Evolutionary conservation across 306 rosid genomes (phyloP).

Genomic region (Vicia faba): DNA sequence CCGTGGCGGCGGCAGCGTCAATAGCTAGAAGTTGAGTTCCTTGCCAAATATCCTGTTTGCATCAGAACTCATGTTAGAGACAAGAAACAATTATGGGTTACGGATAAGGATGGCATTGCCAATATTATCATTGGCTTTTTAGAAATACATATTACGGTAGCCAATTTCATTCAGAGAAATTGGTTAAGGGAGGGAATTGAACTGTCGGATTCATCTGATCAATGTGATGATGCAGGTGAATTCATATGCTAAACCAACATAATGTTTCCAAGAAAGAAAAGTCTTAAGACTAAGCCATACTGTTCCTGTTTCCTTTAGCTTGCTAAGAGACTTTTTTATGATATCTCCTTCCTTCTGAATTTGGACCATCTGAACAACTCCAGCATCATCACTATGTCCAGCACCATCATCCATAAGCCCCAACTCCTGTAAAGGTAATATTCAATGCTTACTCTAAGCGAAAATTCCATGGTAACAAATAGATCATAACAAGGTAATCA

Average conservation of each 20-base stretch:
- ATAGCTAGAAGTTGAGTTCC: slow-evolving; percentile 94
- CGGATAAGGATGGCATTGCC: neutral
- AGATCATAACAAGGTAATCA: neutral
- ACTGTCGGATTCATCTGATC: slow-evolving; percentile 20
- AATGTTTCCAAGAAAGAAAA: slow-evolving; percentile 33
- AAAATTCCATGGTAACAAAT: neutral
- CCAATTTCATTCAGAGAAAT: neutral
- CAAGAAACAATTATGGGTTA: slow-evolving; percentile 2
- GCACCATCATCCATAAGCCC: slow-evolving; percentile 53
- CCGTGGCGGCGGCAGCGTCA: slow-evolving; percentile 79
- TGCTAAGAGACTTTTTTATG: slow-evolving; percentile 68
- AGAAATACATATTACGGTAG: neutral
- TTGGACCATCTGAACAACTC: slow-evolving; percentile 53
- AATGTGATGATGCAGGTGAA: slow-evolving; percentile 25
- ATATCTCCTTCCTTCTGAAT: slow-evolving; percentile 68
- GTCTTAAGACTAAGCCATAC: slow-evolving; percentile 46
- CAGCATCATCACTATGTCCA: slow-evolving; percentile 40
- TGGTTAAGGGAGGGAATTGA: neutral
- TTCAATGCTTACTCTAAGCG: neutral
- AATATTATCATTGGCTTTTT: slow-evolving; percentile 18
- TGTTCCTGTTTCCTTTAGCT: slow-evolving; percentile 79
- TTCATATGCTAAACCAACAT: slow-evolving; percentile 24
- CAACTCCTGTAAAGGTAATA: slow-evolving; percentile 50
- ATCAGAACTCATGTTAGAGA: slow-evolving; percentile 35
- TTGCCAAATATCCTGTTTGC: slow-evolving; percentile 94